Evolutionary conservation across 495 filamentous ascomycete genomes (phyloP).

Genomic region (Elaphomyces granulatus): DNA sequence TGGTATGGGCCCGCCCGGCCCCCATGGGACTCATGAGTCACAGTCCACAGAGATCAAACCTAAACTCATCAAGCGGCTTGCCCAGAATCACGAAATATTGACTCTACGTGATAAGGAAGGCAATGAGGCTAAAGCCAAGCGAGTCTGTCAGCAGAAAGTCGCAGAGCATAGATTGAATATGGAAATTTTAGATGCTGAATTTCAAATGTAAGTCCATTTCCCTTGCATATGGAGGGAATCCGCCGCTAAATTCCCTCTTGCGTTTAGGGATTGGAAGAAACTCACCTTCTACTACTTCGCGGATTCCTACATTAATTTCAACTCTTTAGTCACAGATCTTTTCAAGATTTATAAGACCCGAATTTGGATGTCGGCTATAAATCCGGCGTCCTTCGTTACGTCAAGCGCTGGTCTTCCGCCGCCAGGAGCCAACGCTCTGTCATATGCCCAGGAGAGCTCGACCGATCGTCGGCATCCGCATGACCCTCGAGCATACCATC

Average conservation of each 20-base stretch:
- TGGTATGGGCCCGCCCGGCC: conserved; percentile 56
- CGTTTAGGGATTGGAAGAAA: conserved; percentile 88
- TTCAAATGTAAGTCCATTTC: conserved; percentile 67
- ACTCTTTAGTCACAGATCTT: conserved; percentile 86
- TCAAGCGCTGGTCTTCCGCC: conserved; percentile 52
- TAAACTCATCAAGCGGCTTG: conserved; percentile 89
- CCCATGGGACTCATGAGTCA: conserved; percentile 62
- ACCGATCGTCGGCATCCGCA: conserved; percentile 24
- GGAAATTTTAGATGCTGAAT: conserved; percentile 99
- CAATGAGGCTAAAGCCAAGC: conserved; percentile 92
- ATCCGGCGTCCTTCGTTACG: conserved; percentile 92
- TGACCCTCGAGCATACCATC: conserved; percentile 17
- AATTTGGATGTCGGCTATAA: conserved; percentile 99
- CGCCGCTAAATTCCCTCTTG: not conserved
- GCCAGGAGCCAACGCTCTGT: conserved; percentile 16
- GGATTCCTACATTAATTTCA: conserved; percentile 97
- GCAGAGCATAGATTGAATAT: conserved; percentile 87
- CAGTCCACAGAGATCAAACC: conserved; percentile 68
- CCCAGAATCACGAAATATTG: conserved; percentile 77
- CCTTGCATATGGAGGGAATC: conserved; percentile 4
- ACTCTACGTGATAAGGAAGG: conserved; percentile 88
- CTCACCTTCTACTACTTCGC: conserved; percentile 98
- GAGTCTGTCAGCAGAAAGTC: conserved; percentile 91
- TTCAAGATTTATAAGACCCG: conserved; percentile 99
- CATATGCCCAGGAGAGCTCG: conserved; percentile 22